Evolutionary conservation across 345 rosid species (phyloP), one percentile per base, ranked within the genome.

Genomic region (Populus nigra): DNA sequence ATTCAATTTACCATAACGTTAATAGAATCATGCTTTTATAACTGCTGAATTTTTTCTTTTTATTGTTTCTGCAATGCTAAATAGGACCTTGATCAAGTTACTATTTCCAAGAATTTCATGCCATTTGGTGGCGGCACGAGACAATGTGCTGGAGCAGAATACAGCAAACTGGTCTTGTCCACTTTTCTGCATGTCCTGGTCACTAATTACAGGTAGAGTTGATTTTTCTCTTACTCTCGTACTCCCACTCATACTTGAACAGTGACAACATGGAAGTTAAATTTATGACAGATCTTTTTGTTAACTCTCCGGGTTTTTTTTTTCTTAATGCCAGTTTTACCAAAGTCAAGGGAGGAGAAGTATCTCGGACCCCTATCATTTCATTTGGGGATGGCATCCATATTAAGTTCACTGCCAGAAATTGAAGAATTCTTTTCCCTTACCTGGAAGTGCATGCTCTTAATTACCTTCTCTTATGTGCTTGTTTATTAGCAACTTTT

Each of bases 61-160:
- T 25, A 13, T 71, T 71, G 16, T 1, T 8, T 65, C 16, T 70
- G 13, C 36, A 80, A 74, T 71, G 66, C 76, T 38, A 77, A n/a
- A 72, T 31, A 10, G 86, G 87, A 18, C 7, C 68, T 73, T 33
- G 68, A 61, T 1, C 65, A 55, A 6, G n/a, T 7, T 20, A 50
- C 61, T 1, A 39, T 72, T 10, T 82, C 87, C 7, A 88, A 86
- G 65, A 84, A 80, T 5, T 88, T 83, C 75, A 85, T 85, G 85
- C 87, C 84, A 1, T 89, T 86, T 49, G 91, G 91, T 15, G 84
- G 87, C 13, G 92, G 91, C 6, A 83, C 29, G 1, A 85, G 92
- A 71, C 85, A 80, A 0, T 84, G 91, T 73, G 81, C 66, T 41
- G 88, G 88, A 61, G 88, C 91, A 53, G 87, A 84, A 39, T 83